Evolutionary conservation across 1,284 basidiomycete species (phyloP).

Genomic region (Ceratobasidium sp.): DNA sequence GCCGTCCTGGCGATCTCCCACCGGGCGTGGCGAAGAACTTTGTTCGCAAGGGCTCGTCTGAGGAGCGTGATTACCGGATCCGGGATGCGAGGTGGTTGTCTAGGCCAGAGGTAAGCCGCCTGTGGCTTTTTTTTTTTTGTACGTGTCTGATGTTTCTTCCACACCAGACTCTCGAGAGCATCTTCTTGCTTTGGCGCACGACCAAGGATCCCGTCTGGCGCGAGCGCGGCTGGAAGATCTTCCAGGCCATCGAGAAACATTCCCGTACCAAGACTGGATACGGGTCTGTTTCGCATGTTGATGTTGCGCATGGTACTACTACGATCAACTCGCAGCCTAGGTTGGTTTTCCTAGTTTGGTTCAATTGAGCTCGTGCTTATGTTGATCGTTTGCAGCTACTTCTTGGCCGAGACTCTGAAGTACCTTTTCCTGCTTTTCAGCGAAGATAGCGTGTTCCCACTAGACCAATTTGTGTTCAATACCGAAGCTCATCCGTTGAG

Average conservation of each 20-base stretch:
- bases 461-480: slow-evolving; percentile 83
- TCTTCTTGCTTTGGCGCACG: slow-evolving; percentile 73
- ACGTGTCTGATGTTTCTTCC: background rate
- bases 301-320: slow-evolving; percentile 44
- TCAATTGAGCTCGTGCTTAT: background rate
- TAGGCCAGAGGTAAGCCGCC: slow-evolving; percentile 77
- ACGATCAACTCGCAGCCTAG: slow-evolving; percentile 71
- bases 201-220: slow-evolving; percentile 75
- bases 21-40: slow-evolving; percentile 57
- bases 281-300: slow-evolving; percentile 62
- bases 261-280: slow-evolving; percentile 65
- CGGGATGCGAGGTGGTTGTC: slow-evolving; percentile 59
- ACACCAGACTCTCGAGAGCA: slow-evolving; percentile 67
- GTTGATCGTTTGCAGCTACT: slow-evolving; percentile 64
- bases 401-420: slow-evolving; percentile 68
- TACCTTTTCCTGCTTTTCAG: slow-evolving; percentile 58
- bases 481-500: slow-evolving; percentile 85
- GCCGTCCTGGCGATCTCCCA: slow-evolving; percentile 55
- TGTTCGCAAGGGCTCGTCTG: background rate
- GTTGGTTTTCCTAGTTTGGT: slow-evolving; percentile 49
- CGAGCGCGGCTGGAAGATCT: slow-evolving; percentile 78
- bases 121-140: too few relatives aligned
- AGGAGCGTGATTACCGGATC: slow-evolving; percentile 54
- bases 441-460: slow-evolving; percentile 57
- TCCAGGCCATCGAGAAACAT: slow-evolving; percentile 69